phyloP scores from a whole-genome alignment of 1,284 basidiomycete species.

The Gomphus sp. region DNA sequence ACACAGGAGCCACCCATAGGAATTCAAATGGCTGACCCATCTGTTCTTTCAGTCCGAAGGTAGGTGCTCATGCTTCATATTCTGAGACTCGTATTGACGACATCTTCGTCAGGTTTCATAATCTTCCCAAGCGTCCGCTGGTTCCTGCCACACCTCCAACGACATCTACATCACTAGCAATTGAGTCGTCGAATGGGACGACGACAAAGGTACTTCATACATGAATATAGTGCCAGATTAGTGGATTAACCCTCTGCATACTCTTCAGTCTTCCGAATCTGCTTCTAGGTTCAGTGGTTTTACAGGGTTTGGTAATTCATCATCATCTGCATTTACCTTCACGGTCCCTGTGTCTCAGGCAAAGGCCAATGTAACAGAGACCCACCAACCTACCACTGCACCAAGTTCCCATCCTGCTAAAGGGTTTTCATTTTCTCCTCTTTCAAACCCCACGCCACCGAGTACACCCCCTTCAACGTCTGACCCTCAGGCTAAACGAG shows the following conservation, averaged over 20 bases:
- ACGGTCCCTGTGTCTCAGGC: constrained; percentile 8
- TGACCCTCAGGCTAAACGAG: not conserved
- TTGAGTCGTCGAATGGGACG: constrained; percentile 3
- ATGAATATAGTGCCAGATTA: not conserved
- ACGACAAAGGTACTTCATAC: not conserved
- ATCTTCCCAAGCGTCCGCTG: constrained; percentile 22
- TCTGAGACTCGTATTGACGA: not conserved
- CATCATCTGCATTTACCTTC: constrained; percentile 12
- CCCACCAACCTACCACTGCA: constrained; percentile 13
- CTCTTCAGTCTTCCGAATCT: not conserved
- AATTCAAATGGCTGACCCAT: constrained; percentile 50
- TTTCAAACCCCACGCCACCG: not conserved
- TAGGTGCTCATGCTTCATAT: constrained; percentile 22
- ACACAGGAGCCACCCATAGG: constrained; percentile 33
- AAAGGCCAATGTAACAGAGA: constrained; percentile 1
- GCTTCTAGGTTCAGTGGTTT: constrained; percentile 7
- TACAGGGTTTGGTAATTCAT: constrained; percentile 7
- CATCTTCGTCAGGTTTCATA: constrained; percentile 38
- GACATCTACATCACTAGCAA: constrained; percentile 7
- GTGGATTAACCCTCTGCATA: not conserved
- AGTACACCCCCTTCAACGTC: not conserved
- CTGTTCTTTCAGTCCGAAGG: constrained; percentile 40
- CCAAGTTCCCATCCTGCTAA: constrained; percentile 2
- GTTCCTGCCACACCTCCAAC: not conserved
- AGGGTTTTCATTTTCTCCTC: not conserved